Conservation (phyloP, 768 basidiomycete species). For the Leccinum boreale region DNA sequence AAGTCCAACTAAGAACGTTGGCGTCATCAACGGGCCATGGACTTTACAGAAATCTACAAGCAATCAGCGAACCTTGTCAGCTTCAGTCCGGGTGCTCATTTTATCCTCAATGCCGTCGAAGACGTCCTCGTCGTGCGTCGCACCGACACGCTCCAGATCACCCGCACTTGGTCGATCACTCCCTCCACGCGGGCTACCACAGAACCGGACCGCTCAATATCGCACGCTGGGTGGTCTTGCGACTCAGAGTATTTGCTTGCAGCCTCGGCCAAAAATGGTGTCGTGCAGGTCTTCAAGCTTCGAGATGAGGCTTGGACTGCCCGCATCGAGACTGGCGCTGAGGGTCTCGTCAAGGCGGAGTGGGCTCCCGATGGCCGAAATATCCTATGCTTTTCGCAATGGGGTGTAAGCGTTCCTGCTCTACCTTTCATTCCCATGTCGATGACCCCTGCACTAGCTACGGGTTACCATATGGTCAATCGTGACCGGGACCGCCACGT, state of each 20-base stretch:
- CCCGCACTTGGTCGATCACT: conserved; percentile 74
- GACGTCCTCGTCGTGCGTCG: conserved; percentile 82
- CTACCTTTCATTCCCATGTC: not conserved
- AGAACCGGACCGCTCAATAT: conserved; percentile 46
- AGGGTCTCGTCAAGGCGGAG: conserved; percentile 82
- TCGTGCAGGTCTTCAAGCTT: conserved; percentile 76
- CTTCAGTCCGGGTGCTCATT: conserved; percentile 86
- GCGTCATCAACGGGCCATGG: conserved; percentile 45
- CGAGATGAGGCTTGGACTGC: conserved; percentile 77
- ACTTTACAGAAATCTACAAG: conserved; percentile 84
- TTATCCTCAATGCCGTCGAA: conserved; percentile 75
- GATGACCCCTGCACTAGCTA: conserved; percentile 46
- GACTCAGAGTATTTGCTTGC: conserved; percentile 87
- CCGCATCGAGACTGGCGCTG: conserved; percentile 74
- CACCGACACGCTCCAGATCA: conserved; percentile 79
- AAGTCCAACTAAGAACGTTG: not conserved
- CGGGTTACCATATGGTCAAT: conserved; percentile 87
- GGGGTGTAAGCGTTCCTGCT: conserved; percentile 66
- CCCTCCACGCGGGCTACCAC: conserved; percentile 43
- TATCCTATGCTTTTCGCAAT: conserved; percentile 87
- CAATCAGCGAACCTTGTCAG: conserved; percentile 67
- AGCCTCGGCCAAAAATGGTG: conserved; percentile 65
- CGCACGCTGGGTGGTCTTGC: conserved; percentile 80
- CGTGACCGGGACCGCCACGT: conserved; percentile 65
- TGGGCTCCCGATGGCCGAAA: conserved; percentile 88